Percentiles rank a stretch among this genome's conserved stretches.
These are phyloP conservation scores for Trichoderma arundinaceum DNA, from an alignment of 2,329 filamentous ascomycete genomes.

Conservation along the genomic window DNA sequence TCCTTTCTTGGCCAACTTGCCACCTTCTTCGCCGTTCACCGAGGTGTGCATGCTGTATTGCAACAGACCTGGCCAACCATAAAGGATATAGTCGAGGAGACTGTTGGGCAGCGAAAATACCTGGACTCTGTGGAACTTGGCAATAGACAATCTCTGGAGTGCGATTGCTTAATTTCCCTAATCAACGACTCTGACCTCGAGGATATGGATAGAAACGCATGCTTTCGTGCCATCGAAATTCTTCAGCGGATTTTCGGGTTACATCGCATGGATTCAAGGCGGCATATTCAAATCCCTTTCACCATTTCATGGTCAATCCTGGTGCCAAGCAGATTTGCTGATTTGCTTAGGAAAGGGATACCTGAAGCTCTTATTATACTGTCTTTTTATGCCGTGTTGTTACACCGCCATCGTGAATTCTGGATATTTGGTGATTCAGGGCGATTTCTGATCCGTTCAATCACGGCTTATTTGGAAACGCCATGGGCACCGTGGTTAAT, in stretches of 20 bases:
- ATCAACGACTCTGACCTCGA: background rate
- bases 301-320: constrained; percentile 33
- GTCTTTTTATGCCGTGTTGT: constrained; percentile 50
- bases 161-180: background rate
- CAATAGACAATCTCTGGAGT: background rate
- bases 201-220: constrained; percentile 27
- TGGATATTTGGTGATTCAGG: constrained; percentile 43
- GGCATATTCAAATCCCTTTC: constrained; percentile 28
- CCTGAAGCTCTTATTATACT: constrained; percentile 50
- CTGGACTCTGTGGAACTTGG: background rate
- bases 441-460: constrained; percentile 22
- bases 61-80: constrained; percentile 37
- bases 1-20: constrained; percentile 41
- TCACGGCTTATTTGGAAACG: constrained; percentile 11
- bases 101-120: background rate
- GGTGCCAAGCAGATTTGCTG: constrained; percentile 42
- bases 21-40: constrained; percentile 44
- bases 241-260: constrained; percentile 33
- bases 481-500: constrained; percentile 17
- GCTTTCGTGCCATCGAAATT: constrained; percentile 30
- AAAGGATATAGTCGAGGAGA: constrained; percentile 1
- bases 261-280: background rate
- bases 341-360: constrained; percentile 43
- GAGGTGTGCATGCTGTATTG: constrained; percentile 45
- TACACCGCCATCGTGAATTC: constrained; percentile 44